Evolutionary conservation across 352 stramenopile species (phyloP).

Genomic region (Globisporangium yorkense): DNA sequence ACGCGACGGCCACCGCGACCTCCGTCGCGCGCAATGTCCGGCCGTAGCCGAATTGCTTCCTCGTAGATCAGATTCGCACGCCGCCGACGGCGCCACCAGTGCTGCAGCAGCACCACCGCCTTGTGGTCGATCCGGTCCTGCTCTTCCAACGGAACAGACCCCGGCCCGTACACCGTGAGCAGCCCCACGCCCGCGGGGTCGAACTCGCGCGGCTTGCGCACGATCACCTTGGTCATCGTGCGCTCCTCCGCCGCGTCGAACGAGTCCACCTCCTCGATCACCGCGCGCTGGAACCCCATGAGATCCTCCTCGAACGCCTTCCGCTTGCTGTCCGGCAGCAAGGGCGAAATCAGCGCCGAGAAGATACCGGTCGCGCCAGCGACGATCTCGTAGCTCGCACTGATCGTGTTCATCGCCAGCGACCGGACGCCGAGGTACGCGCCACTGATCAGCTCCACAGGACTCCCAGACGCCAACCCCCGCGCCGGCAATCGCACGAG

Average conservation of each 20-base stretch:
- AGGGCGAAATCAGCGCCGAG: slow-evolving; percentile 55
- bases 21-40: slow-evolving; percentile 26
- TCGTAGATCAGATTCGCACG: slow-evolving; percentile 52
- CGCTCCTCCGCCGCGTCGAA: slow-evolving; percentile 84
- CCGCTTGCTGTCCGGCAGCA: slow-evolving; percentile 66
- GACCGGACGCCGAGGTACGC: slow-evolving; percentile 80
- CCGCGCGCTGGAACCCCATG: slow-evolving; percentile 76
- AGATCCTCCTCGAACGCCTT: slow-evolving; percentile 83
- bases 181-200: slow-evolving; percentile 67
- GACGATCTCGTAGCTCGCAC: slow-evolving; percentile 85
- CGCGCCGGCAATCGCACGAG: slow-evolving; percentile 72
- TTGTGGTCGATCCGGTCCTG: slow-evolving; percentile 83
- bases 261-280: slow-evolving; percentile 84
- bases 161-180: slow-evolving; percentile 76
- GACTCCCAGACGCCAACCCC: slow-evolving; percentile 73
- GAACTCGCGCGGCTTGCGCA: slow-evolving; percentile 80
- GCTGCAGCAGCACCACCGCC: slow-evolving; percentile 69
- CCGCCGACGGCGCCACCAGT: slow-evolving; percentile 78
- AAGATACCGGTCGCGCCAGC: slow-evolving; percentile 73
- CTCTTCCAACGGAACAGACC: slow-evolving; percentile 85
- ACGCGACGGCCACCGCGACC: slow-evolving; percentile 13
- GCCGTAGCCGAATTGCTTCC: slow-evolving; percentile 58
- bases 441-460: slow-evolving; percentile 77
- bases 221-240: slow-evolving; percentile 84
- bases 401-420: slow-evolving; percentile 87